These are phyloP conservation scores for Nymphaea colorata DNA, from an alignment of 164 flowering plant species.

Conservation along the genomic window DNA sequence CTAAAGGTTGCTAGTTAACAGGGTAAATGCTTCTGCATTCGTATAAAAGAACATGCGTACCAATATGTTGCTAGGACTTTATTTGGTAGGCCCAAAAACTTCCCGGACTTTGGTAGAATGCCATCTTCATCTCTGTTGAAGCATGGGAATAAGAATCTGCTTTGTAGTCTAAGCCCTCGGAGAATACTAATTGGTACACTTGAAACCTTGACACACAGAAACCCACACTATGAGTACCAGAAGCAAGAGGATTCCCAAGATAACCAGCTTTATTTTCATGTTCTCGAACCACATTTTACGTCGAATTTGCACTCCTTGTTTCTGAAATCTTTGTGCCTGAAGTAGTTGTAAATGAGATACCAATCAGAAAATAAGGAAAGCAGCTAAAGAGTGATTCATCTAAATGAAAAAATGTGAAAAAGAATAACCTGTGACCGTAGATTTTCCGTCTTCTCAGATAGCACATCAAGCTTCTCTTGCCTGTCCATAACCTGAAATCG, in stretches of 20 bases:
- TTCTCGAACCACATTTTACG: constrained; percentile 91
- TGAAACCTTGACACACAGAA: constrained; percentile 74
- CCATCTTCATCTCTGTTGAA: neutral
- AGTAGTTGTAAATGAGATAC: constrained; percentile 5
- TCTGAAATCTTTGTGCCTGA: constrained; percentile 74
- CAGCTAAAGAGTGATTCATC: neutral
- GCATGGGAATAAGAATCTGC: neutral
- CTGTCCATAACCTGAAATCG: constrained; percentile 59
- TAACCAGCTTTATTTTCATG: constrained; percentile 86
- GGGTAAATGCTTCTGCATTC: neutral
- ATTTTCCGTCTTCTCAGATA: constrained; percentile 63
- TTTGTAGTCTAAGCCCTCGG: neutral
- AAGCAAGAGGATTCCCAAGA: constrained; percentile 60
- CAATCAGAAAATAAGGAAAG: neutral
- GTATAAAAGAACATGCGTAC: neutral
- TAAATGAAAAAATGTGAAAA: constrained; percentile 4
- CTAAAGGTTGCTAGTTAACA: neutral
- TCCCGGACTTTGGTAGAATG: neutral
- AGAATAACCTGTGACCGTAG: constrained; percentile 44
- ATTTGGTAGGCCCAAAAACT: neutral
- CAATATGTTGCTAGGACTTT: neutral
- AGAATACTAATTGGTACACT: constrained; percentile 41
- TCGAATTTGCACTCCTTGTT: constrained; percentile 53
- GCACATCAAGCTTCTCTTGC: constrained; percentile 52
- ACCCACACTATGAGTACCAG: constrained; percentile 71